Conservation (phyloP, 192 early-diverging fungal genomes). For the Linnemannia exigua region DNA sequence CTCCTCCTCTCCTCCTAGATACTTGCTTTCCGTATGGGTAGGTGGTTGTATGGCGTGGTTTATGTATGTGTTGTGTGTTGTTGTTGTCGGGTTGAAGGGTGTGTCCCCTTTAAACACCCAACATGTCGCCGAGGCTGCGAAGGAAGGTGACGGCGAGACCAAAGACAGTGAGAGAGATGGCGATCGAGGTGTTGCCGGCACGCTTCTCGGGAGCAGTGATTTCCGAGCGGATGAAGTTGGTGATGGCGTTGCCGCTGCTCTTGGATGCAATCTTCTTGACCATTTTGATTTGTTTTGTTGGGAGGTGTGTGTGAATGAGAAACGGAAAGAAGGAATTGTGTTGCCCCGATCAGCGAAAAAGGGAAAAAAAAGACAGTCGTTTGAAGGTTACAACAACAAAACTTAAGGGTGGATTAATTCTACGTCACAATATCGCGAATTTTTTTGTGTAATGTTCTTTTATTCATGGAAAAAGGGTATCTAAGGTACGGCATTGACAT, state of each 20-base stretch:
- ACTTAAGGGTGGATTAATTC: background rate
- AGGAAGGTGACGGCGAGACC: conserved; percentile 69
- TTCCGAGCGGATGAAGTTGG: conserved; percentile 60
- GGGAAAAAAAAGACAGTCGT: conserved; percentile 8
- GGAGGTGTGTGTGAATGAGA: background rate
- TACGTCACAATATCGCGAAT: background rate
- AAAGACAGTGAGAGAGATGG: conserved; percentile 69
- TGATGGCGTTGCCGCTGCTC: conserved; percentile 56
- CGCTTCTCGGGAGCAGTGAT: conserved; percentile 69
- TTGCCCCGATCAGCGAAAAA: conserved; percentile 4
- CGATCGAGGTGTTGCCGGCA: conserved; percentile 66
- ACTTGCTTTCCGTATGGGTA: background rate
- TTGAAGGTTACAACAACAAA: too few species aligned
- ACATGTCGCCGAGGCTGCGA: conserved; percentile 67
- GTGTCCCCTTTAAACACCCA: conserved; percentile 59
- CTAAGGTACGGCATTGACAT: background rate
- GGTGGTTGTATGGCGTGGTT: background rate
- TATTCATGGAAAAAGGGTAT: background rate
- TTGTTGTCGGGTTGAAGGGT: background rate
- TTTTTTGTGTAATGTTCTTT: background rate
- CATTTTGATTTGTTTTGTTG: conserved; percentile 27
- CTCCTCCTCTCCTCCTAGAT: background rate
- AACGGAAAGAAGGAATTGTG: background rate
- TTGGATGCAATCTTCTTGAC: conserved; percentile 59
- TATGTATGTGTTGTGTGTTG: background rate